phyloP scores from a whole-genome alignment of 345 rosid species.

The Toxicodendron radicans region DNA sequence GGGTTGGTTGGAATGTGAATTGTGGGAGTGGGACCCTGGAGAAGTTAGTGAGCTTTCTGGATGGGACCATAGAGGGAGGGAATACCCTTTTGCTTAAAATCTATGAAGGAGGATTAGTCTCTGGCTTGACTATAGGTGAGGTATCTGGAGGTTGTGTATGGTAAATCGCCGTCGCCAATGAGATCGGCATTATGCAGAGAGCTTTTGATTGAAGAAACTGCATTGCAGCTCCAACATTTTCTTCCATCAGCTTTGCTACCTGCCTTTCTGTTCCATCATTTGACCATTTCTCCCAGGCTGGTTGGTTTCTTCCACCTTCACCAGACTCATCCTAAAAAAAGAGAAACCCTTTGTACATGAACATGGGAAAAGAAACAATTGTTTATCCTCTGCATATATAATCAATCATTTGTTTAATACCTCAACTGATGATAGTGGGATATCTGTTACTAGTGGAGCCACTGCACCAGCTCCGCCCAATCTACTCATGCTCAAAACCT shows the following conservation, averaged over 20 bases:
- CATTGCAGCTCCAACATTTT: constrained; percentile 96
- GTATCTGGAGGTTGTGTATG: constrained; percentile 79
- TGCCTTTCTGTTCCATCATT: constrained; percentile 91
- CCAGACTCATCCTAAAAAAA: constrained; percentile 68
- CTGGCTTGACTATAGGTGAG: constrained; percentile 67
- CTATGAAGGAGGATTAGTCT: constrained; percentile 69
- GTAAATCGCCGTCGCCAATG: constrained; percentile 90
- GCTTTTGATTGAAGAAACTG: constrained; percentile 97
- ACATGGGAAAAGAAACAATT: constrained; percentile 2
- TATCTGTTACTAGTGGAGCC: constrained; percentile 95
- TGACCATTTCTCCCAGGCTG: constrained; percentile 98
- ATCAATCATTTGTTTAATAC: constrained; percentile 36
- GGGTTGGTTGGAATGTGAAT: constrained; percentile 24
- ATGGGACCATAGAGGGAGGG: constrained; percentile 44
- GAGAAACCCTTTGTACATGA: constrained; percentile 7
- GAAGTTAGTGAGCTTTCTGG: constrained; percentile 18
- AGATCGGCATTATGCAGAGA: constrained; percentile 98
- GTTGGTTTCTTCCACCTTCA: constrained; percentile 80
- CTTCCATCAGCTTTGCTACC: constrained; percentile 98
- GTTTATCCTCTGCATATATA: neutral
- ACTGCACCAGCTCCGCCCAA: constrained; percentile 99
- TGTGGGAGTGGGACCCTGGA: constrained; percentile 28
- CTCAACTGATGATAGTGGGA: constrained; percentile 91
- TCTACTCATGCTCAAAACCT: constrained; percentile 99
- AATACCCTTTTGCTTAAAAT: constrained; percentile 23